Evolutionary conservation across 768 basidiomycete species (phyloP).

Genomic region (Russula earlei): DNA sequence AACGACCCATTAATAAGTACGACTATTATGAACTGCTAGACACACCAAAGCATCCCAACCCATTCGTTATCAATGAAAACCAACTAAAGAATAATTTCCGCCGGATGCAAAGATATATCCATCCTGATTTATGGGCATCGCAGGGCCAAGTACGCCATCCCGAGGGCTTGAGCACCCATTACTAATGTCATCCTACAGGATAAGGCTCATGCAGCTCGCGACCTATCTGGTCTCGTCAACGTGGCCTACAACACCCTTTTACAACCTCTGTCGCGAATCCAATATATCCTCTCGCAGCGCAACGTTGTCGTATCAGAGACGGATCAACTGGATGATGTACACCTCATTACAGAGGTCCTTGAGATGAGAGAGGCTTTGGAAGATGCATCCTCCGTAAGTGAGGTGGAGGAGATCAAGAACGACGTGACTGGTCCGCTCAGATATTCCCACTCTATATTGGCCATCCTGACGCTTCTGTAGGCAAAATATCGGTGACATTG

Average conservation of each 20-base stretch:
- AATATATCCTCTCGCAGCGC: constrained; percentile 68
- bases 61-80: constrained; percentile 56
- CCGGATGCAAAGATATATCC: constrained; percentile 63
- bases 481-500: constrained; percentile 39
- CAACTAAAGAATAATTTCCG: constrained; percentile 59
- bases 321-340: constrained; percentile 63
- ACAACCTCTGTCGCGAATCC: constrained; percentile 65
- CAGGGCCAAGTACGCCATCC: constrained; percentile 41
- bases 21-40: constrained; percentile 64
- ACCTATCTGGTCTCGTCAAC: constrained; percentile 69
- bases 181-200: constrained; percentile 29
- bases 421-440: constrained; percentile 45
- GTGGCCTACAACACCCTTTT: constrained; percentile 69
- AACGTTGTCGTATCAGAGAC: constrained; percentile 51
- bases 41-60: constrained; percentile 51
- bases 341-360: constrained; percentile 69
- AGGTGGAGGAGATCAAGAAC: constrained; percentile 41
- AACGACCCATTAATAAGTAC: constrained; percentile 39
- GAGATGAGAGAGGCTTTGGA: constrained; percentile 72
- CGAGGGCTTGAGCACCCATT: neutral
- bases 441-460: neutral
- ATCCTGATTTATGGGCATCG: constrained; percentile 80
- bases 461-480: constrained; percentile 29
- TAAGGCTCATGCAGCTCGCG: constrained; percentile 50
- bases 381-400: constrained; percentile 39